A percentile compares a stretch with the other conserved stretches of the same genome.
These are phyloP conservation scores for Chalciporus sphaerocephalus DNA, from an alignment of 768 basidiomycete species.

Conservation along the genomic window DNA sequence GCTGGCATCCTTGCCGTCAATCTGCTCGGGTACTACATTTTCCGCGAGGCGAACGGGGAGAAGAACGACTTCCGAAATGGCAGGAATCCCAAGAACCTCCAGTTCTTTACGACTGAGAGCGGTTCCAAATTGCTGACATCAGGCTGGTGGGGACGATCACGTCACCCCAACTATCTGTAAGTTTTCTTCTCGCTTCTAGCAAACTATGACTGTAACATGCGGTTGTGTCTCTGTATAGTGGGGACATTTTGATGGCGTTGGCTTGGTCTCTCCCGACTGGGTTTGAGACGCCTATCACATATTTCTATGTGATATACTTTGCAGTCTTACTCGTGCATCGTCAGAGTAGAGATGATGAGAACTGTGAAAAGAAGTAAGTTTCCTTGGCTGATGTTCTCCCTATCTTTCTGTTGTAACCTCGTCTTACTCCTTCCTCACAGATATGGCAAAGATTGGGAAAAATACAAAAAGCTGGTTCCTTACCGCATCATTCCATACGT, in stretches of 20 bases:
- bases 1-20: slow-evolving; percentile 61
- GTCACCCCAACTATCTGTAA: slow-evolving; percentile 90
- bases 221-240: slow-evolving; percentile 38
- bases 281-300: slow-evolving; percentile 88
- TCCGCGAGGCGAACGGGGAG: slow-evolving; percentile 82
- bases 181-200: slow-evolving; percentile 17
- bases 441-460: slow-evolving; percentile 92
- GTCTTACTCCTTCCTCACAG: slow-evolving; percentile 34
- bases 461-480: slow-evolving; percentile 82
- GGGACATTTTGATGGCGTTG: slow-evolving; percentile 83
- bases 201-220: neutral
- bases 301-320: slow-evolving; percentile 93
- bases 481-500: slow-evolving; percentile 84
- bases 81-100: slow-evolving; percentile 84
- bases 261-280: slow-evolving; percentile 94
- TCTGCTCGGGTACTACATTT: slow-evolving; percentile 82
- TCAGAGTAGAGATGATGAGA: slow-evolving; percentile 87
- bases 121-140: slow-evolving; percentile 90
- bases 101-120: slow-evolving; percentile 72
- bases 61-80: slow-evolving; percentile 96
- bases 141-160: slow-evolving; percentile 95
- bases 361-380: slow-evolving; percentile 80
- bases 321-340: slow-evolving; percentile 84
- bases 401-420: neutral
- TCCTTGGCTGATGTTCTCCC: neutral